Evolutionary conservation across 768 basidiomycete genomes (phyloP).

Genomic region (Rhodotorula sphaerocarpa): DNA sequence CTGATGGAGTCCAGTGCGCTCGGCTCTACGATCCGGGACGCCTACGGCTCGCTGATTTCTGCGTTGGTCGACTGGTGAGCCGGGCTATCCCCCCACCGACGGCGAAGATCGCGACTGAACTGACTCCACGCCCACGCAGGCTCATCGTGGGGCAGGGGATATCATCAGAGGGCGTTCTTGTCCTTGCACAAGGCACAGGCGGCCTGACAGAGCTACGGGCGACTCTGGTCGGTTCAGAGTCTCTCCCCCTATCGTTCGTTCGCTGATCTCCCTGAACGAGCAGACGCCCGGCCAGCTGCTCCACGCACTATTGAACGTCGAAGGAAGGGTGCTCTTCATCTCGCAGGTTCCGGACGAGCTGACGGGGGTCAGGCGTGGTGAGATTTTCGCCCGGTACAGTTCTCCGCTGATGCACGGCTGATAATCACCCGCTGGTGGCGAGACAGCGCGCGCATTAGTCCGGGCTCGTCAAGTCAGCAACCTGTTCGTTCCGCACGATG

Average conservation of each 20-base stretch:
- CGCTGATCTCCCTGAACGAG: neutral
- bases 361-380: constrained; percentile 23
- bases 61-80: constrained; percentile 24
- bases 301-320: constrained; percentile 4
- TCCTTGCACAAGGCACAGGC: neutral
- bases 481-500: neutral
- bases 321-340: constrained; percentile 1
- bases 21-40: too few relatives aligned
- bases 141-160: neutral
- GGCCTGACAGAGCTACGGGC: constrained; percentile 4
- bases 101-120: neutral
- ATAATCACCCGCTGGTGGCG: too few relatives aligned
- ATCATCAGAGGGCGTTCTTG: neutral
- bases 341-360: constrained; percentile 3
- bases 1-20: too few relatives aligned
- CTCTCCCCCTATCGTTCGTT: constrained; percentile 47
- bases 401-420: neutral
- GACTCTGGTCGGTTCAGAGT: too few relatives aligned
- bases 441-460: constrained; percentile 17
- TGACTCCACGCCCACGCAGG: neutral
- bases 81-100: neutral
- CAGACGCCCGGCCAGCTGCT: constrained; percentile 5
- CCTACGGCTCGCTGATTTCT: too few relatives aligned
- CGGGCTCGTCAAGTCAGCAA: constrained; percentile 4
- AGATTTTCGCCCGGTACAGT: neutral